Percentiles rank a stretch among this genome's conserved stretches.
phyloP scores from a whole-genome alignment of 345 rosid genomes.

The Corymbia maculata region DNA sequence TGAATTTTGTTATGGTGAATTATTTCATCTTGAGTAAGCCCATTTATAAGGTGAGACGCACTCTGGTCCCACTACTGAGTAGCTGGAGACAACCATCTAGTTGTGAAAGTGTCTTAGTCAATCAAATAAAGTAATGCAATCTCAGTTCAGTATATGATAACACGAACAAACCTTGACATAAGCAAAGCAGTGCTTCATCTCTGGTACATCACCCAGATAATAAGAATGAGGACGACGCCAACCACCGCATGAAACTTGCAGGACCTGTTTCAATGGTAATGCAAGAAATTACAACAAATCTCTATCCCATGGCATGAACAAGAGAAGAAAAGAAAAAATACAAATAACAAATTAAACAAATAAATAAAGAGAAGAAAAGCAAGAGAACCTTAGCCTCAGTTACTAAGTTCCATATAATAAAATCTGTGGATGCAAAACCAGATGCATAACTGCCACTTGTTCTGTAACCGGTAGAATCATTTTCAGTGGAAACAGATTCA shows the following conservation, averaged over 20 bases:
- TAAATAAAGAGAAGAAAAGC: not conserved
- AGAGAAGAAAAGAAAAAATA: not conserved
- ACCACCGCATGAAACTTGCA: conserved; percentile 95
- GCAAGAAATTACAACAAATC: conserved; percentile 5
- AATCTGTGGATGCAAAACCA: conserved; percentile 89
- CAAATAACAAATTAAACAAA: not conserved
- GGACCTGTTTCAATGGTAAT: conserved; percentile 44
- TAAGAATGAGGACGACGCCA: conserved; percentile 98
- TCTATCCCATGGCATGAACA: not conserved
- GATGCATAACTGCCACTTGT: conserved; percentile 56
- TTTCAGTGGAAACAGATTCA: conserved; percentile 41
- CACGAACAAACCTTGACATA: conserved; percentile 62
- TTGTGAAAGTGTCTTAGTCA: not conserved
- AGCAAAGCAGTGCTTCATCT: conserved; percentile 66
- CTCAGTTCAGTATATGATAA: not conserved
- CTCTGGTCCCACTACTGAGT: not conserved
- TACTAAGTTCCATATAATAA: conserved; percentile 70
- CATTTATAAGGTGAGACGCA: not conserved
- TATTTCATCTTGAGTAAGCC: not conserved
- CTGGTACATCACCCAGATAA: conserved; percentile 73
- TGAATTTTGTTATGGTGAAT: not conserved
- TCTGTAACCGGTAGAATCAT: conserved; percentile 17
- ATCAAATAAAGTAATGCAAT: not conserved
- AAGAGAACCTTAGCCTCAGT: conserved; percentile 62
- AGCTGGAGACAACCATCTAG: not conserved